phyloP scores from a whole-genome alignment of 2,329 filamentous ascomycete species.

The Colletotrichum sp. region DNA sequence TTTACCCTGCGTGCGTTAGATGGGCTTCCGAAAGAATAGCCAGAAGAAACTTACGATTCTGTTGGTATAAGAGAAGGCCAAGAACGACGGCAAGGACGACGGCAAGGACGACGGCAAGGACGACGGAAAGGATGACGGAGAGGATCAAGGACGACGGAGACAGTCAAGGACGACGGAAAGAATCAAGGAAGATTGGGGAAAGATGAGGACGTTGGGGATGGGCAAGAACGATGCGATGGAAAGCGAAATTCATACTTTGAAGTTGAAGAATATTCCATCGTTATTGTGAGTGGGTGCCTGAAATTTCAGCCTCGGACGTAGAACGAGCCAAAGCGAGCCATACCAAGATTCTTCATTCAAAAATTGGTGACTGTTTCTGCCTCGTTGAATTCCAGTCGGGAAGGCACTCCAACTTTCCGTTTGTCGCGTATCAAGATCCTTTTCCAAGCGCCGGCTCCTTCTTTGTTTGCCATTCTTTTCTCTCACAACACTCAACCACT shows the following conservation, averaged over 20 bases:
- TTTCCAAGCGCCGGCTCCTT: background rate
- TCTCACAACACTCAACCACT: background rate
- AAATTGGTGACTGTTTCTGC: background rate
- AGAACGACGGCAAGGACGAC: background rate
- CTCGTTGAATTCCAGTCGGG: too few species aligned
- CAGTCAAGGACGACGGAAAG: background rate
- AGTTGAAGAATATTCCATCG: background rate
- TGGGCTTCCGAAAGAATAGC: too few species aligned
- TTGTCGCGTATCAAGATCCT: background rate
- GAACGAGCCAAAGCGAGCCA: background rate
- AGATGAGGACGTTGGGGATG: background rate
- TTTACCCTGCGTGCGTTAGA: too few species aligned
- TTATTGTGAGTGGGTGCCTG: background rate
- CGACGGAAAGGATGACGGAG: background rate
- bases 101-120: background rate
- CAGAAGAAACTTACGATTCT: background rate
- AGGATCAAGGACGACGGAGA: background rate
- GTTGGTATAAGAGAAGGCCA: background rate
- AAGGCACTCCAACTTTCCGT: background rate
- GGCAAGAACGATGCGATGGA: background rate
- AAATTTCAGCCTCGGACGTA: background rate
- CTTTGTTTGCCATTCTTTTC: background rate
- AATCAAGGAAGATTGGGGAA: background rate
- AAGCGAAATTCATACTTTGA: accelerated
- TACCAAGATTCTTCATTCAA: accelerated